Evolutionary conservation across 2,329 filamentous ascomycete genomes (phyloP).

Genomic region (Pestalotiopsis sp.): DNA sequence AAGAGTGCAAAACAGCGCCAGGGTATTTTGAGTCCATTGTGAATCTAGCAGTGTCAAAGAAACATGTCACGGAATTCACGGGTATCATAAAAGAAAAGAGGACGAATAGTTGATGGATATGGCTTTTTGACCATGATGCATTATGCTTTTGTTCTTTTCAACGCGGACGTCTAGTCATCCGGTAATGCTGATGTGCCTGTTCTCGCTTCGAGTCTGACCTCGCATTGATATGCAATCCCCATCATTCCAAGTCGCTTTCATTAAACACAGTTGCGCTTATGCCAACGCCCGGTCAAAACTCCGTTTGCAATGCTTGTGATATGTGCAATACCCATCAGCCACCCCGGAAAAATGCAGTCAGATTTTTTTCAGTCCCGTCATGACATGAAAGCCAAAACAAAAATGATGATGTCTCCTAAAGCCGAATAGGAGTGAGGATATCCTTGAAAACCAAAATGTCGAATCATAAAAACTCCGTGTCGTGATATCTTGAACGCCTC

Average conservation of each 20-base stretch:
- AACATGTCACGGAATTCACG: no score
- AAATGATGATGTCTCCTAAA: constrained; percentile 9
- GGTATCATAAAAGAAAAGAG: not conserved
- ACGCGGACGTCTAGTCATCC: not conserved
- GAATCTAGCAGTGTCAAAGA: no score
- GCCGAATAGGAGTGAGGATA: constrained; percentile 13
- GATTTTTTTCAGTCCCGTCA: not conserved
- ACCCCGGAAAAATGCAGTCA: constrained; percentile 5
- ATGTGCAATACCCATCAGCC: not conserved
- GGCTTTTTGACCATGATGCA: not conserved
- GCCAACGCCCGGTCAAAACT: constrained; percentile 1
- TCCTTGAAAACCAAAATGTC: not conserved
- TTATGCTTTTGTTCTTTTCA: not conserved
- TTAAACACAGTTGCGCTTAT: not conserved
- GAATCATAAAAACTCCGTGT: constrained; percentile 3
- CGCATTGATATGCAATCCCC: not conserved
- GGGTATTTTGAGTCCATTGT: no score
- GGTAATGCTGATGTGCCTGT: not conserved
- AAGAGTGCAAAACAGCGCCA: no score
- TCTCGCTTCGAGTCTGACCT: not conserved
- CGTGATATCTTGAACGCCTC: constrained; percentile 14
- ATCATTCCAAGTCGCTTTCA: not conserved
- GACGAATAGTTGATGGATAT: not conserved
- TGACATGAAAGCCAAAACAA: not conserved
- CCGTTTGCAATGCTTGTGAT: constrained; percentile 12